Evolutionary conservation across 805 yeast genomes (phyloP), one percentile per base, ranked within the genome.

Genomic region (Suhomyces tanzawaensis): DNA sequence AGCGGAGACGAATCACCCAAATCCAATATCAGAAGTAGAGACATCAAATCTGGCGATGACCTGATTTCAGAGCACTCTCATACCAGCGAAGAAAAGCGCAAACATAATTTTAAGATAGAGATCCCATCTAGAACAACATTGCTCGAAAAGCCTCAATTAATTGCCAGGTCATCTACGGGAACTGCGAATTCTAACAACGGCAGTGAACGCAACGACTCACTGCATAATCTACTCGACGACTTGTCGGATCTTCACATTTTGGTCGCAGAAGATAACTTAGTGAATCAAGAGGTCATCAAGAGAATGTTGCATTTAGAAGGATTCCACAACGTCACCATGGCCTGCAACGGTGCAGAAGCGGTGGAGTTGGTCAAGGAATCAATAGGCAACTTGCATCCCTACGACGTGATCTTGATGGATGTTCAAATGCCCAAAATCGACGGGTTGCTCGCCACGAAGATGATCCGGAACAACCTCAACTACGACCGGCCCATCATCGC

Each of bases 361-460:
- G 77, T 90, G 26, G 81, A 79, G 8, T 65, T 73, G 34, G 81
- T 88, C 2, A 70, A 76, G 43, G 71, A 70, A 23, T 64, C 81
- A 1, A 50, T 64, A 18, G 70, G 60, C 2, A 52, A 59, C 2
- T 60, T 60, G 12, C 66, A 66, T 7, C 52, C 57, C 12, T 88
- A 72, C 57, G 91, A 87, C 56, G 62, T 91, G 37, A 78, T 93
- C 2, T 86, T 91, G 55, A 91, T 91, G 99, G 99, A 91, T 60
- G 95, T 91, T 36, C 97, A 91, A 62, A 91, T 90, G 98, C 98
- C 98, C 4, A 82, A 79, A 51, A 72, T 89, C 48, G 97, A 91
- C 57, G 99, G 99, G 3, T 64, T 90, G 21, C 69, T 79, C 18
- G 95, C 97, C 0, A 89, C 98, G 0, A 77, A 69, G 44, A 70